Conservation (phyloP, 2,329 filamentous ascomycete genomes). For the Fusarium oxysporum region DNA sequence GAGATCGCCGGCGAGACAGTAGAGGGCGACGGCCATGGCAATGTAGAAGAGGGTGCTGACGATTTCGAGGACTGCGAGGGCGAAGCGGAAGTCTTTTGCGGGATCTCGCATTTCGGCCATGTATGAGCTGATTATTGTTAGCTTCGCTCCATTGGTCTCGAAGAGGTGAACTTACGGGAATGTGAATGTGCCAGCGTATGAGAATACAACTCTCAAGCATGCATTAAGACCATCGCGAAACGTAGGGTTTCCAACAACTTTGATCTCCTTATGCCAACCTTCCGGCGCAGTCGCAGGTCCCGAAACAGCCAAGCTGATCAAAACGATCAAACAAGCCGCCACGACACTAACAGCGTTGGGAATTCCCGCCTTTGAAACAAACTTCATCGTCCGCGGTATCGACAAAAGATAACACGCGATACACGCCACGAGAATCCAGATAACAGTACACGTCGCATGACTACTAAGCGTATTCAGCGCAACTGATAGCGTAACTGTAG, state of each 20-base stretch:
- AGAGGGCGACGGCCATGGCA: conserved; percentile 39
- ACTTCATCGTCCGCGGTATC: conserved; percentile 41
- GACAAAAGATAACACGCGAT: conserved; percentile 30
- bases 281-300: conserved; percentile 34
- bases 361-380: conserved; percentile 39
- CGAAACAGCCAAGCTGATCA: conserved; percentile 35
- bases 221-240: conserved; percentile 44
- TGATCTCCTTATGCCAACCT: conserved; percentile 35
- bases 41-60: conserved; percentile 43
- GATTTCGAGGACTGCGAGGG: conserved; percentile 37
- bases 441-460: conserved; percentile 36
- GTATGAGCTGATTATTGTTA: too few species aligned
- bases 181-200: conserved; percentile 44
- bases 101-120: conserved; percentile 46
- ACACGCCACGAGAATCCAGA: conserved; percentile 38
- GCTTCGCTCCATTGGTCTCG: too few species aligned
- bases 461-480: conserved; percentile 38
- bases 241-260: conserved; percentile 29
- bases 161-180: conserved; percentile 43
- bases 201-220: conserved; percentile 40
- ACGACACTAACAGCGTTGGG: conserved; percentile 40
- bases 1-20: conserved; percentile 41
- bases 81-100: conserved; percentile 37
- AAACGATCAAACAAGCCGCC: conserved; percentile 33
- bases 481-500: conserved; percentile 34